Evolutionary conservation across 345 rosid species (phyloP).

Genomic region (Jatropha curcas): DNA sequence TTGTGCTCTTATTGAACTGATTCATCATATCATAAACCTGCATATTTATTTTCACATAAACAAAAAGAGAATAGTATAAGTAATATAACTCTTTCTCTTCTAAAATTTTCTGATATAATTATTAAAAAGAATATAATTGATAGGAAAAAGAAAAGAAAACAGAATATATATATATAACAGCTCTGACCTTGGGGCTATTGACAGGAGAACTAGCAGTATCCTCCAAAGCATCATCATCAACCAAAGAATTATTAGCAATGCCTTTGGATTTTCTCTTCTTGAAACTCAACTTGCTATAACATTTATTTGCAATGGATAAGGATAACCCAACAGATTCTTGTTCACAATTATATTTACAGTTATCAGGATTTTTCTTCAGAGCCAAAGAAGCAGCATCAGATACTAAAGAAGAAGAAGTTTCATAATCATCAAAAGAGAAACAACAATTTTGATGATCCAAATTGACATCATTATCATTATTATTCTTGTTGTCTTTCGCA

Average conservation of each 20-base stretch:
- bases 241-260: background rate
- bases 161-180: background rate
- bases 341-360: background rate
- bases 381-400: conserved; percentile 51
- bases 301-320: background rate
- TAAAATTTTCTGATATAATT: too few species aligned
- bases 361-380: conserved; percentile 9
- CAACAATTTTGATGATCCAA: conserved; percentile 1
- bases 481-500: conserved; percentile 17
- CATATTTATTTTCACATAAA: background rate
- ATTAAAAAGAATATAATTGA: background rate
- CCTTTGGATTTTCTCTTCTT: conserved; percentile 38
- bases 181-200: conserved; percentile 47
- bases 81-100: too few species aligned
- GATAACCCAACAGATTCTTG: background rate
- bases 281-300: conserved; percentile 23
- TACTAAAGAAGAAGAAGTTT: conserved; percentile 25
- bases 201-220: conserved; percentile 64
- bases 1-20: conserved; percentile 34
- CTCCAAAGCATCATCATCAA: conserved; percentile 54
- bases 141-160: background rate
- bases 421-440: conserved; percentile 18
- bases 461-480: background rate
- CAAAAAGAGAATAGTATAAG: too few species aligned
- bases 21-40: conserved; percentile 31